A percentile compares a stretch with the other conserved stretches of the same genome.
Evolutionary conservation across 306 rosid species (phyloP).

Genomic region (Trifolium dubium): DNA sequence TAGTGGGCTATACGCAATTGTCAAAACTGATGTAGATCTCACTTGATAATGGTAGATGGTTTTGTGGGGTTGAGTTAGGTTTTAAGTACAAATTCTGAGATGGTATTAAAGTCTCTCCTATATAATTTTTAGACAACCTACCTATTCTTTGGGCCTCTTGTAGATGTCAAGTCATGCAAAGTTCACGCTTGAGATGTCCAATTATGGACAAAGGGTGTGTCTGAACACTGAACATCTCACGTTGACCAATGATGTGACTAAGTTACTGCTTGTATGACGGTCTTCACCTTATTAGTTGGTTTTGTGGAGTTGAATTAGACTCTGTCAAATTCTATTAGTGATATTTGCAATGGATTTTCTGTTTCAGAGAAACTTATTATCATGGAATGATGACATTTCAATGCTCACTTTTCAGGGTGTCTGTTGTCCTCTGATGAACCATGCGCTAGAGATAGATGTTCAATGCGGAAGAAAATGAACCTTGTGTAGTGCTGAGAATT

Average conservation of each 20-base stretch:
- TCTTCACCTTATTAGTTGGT: not conserved
- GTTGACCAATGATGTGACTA: not conserved
- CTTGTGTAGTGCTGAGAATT: slow-evolving; percentile 26
- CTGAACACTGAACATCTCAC: not conserved
- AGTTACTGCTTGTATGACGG: not conserved
- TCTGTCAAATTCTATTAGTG: not conserved
- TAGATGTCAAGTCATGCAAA: not conserved
- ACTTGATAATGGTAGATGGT: not conserved
- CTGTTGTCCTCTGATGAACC: slow-evolving; percentile 32
- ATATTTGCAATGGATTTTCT: slow-evolving; percentile 29
- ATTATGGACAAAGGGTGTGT: not conserved
- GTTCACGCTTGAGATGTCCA: not conserved
- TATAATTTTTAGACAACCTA: not conserved
- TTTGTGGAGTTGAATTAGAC: slow-evolving; percentile 8
- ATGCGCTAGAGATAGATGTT: slow-evolving; percentile 32
- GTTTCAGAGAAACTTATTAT: slow-evolving; percentile 4
- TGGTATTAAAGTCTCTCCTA: not conserved
- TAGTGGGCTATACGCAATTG: no score
- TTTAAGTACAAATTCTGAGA: no score
- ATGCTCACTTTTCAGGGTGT: slow-evolving; percentile 43
- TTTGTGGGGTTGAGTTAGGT: no score
- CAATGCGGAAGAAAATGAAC: slow-evolving; percentile 26
- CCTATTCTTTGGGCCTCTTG: not conserved
- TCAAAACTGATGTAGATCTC: not conserved
- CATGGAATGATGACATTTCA: slow-evolving; percentile 30